Percentiles rank a stretch among this genome's conserved stretches.
These are phyloP conservation scores for Dioscorea zingiberensis DNA, from an alignment of 106 monocot genomes.

Conservation along the genomic window DNA sequence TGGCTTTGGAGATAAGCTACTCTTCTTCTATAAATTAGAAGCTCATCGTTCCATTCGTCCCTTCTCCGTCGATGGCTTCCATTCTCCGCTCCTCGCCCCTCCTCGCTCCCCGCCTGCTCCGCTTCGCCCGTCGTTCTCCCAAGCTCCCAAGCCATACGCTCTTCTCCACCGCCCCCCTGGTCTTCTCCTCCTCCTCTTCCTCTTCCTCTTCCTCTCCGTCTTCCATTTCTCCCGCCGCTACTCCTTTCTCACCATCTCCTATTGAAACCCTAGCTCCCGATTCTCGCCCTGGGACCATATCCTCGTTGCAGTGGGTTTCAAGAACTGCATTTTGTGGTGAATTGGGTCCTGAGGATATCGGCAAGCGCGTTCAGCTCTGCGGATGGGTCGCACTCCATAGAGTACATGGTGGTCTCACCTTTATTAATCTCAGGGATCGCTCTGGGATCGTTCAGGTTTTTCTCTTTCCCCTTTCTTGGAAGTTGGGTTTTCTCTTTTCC, in stretches of 20 bases:
- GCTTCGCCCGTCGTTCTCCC: conserved; percentile 9
- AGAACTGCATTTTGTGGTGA: conserved; percentile 70
- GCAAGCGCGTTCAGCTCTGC: conserved; percentile 64
- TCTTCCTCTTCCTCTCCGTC: conserved; percentile 2
- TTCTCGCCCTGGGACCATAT: background rate
- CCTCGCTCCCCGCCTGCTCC: conserved; percentile 23
- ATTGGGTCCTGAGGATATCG: conserved; percentile 56
- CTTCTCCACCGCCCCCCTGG: conserved; percentile 4
- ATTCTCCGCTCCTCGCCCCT: conserved; percentile 56
- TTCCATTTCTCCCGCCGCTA: background rate
- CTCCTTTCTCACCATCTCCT: conserved; percentile 3
- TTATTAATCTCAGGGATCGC: conserved; percentile 76
- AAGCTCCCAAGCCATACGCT: background rate
- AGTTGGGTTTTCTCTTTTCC: background rate
- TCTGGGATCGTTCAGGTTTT: conserved; percentile 86
- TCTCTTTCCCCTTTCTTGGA: background rate
- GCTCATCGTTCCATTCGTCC: background rate
- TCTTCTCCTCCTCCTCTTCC: conserved; percentile 10
- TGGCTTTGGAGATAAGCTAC: too few relatives aligned
- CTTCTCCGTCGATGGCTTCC: conserved; percentile 26
- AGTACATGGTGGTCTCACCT: conserved; percentile 86
- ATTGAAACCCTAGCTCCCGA: conserved; percentile 15
- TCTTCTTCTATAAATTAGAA: too few relatives aligned
- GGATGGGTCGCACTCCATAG: conserved; percentile 94
- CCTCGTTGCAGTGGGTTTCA: conserved; percentile 60